Evolutionary conservation across 2,329 filamentous ascomycete genomes (phyloP), one percentile per base, ranked within the genome.

Genomic region (Phoma sp.): DNA sequence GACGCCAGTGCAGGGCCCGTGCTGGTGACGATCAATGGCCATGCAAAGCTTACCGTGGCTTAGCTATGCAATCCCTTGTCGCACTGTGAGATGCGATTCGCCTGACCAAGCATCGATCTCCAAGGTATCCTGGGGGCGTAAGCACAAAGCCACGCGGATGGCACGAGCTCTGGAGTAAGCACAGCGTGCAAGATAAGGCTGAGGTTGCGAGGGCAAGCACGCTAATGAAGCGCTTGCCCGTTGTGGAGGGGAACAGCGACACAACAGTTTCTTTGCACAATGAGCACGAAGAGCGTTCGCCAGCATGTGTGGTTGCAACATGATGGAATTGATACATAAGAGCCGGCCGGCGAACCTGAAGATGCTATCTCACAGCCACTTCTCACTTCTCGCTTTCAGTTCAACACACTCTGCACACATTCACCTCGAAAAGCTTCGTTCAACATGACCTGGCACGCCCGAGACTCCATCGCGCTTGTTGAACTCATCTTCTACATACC

Each of bases 401-500:
- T 32, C 31, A 5, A 32, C 13, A 17, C 17, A 17, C 17, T 17
- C 17, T 17, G 17, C 17, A 17, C 17, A 17, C 17, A 17, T 17
- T 17, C 17, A 17, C 17, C 17, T 12, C 13, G 9, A 32, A 32
- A 13, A 17, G 9, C 25, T 27, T 7, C 3, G 25, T 27, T 8
- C 25, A n/a, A 51, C 50, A 52, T 49, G 49, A 43, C 24, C 6
- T 51, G 44, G 46, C 43, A 63, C 37, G 43, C 45, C 4, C 48
- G 41, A 19, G 58, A 56, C 17, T 36, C 44, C 5, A 56, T 67
- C 38, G 55, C 63, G 15, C 37, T 76, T 33, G 51, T 73, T 36
- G 66, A 76, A 54, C 57, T 77, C 31, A 62, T 76, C 36, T 58
- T 76, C 60, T 78, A 74, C 55, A 50, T 72, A 17, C 77, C 77